Base-by-base conservation (phyloP, 768 basidiomycete genomes). In the Gyrodon lividus region DNA sequence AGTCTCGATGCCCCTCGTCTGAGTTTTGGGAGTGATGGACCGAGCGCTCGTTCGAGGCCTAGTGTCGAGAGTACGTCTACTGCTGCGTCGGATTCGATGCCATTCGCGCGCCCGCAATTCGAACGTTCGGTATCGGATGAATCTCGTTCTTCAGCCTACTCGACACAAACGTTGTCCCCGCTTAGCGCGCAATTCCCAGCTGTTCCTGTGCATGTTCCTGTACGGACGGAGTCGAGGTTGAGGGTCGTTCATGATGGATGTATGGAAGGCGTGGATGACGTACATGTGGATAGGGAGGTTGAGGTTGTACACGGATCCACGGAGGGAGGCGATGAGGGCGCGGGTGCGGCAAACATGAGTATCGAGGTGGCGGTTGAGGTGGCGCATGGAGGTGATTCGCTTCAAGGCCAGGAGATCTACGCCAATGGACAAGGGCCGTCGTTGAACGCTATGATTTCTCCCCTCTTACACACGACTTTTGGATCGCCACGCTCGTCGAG, bases 401-500 rank as follows among this genome's bases (percentile, higher is more conserved):
- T 45, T 30, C 46, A 35, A 43, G 44, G 38, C 2, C 59, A 56
- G 14, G 55, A 66, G 37, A 42, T 47, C 19, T 28, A 44, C 23
- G 44, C 45, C 5, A 24, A 26, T 19, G 48, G 45, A 34, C 38
- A 46, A 3, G 14, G 50, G 35, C 33, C 40, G 20, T 43, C 58
- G 17, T 6, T 40, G 40, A 52, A 58, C 47, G 22, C 14, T 33
- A 28, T 56, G 30, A 40, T 68, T 1, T 73, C 74, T 7, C 75
- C 76, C 16, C 49, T 76, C 7, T 58, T 76, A 37, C 74, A 76
- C 59, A 69, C 75, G 28, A 65, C 66, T 8, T 77, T 78, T 58
- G 66, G 71, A 38, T 75, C 75, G 14, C 75, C 73, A 3, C 55
- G 63, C 55, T 66, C 71, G 16, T 65, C 65, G 31, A 54, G 61